Base-by-base conservation (phyloP, 352 stramenopile genomes). In the Phytophthora sp. region DNA sequence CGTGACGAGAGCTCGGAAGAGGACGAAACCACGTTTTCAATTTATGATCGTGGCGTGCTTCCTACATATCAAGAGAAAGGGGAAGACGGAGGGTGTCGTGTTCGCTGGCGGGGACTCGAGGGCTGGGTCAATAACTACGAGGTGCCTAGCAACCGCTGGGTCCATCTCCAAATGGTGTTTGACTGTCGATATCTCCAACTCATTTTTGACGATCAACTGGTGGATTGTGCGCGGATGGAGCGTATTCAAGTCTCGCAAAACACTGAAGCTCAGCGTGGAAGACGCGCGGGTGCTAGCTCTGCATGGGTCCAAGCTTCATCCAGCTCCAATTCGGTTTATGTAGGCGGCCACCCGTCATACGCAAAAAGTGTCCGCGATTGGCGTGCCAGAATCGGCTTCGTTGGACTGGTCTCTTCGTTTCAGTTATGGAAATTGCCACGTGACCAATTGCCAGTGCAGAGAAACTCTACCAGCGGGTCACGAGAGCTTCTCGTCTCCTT, bases 31-130 rank as follows among this genome's bases (percentile, higher is more conserved):
- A 66, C 53, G 1, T 87, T 88, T 41, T 62, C 66, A 12, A 68
- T 91, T 23, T 91, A 86, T 42, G 82, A 91, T 24, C 78, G 82
- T 8, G 74, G 76, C 1, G 62, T 73, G 13, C 42, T 69, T n/a
- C 9, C 20, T 18, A 56, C 24, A n/a, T 57, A 66, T 27, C 45
- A 24, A 8, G 39, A 56, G 12, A 53, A 46, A 54, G 63, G 55
- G 18, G 45, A 53, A 20, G 58, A 73, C 21, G 64, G 63, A 20
- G 82, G 82, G 1, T 88, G 80, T 44, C 74, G 66, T 13, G 64
- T 91, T 29, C 80, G 74, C 27, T 85, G 67, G 64, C 45, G 66
- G 50, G 59, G 57, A 1, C 74, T 64, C 39, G 78, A 86, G 45
- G 88, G 76, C 49, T 89, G 71, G 68, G 73, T 67, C 3, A 80